These are phyloP conservation scores for Acanthamoeba lenticulata DNA, from an alignment of 208 protist species.

Conservation along the genomic window DNA sequence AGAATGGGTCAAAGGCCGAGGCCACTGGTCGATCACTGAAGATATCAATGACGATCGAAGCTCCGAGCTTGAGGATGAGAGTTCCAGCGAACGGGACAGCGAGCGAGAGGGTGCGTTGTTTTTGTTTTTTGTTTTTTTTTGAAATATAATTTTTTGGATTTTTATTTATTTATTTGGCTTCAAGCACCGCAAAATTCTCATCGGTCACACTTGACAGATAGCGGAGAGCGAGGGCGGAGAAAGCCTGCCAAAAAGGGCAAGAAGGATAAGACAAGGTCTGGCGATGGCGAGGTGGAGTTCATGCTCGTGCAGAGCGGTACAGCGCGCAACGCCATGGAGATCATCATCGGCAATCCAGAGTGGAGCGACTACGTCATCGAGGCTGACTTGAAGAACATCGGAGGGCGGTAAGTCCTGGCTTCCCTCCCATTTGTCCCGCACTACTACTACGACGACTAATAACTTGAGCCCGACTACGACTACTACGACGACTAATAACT, in stretches of 20 bases:
- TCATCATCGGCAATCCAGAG: background rate
- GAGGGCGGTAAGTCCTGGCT: background rate
- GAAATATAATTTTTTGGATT: no score
- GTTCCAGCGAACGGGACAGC: constrained; percentile 8
- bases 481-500: no score
- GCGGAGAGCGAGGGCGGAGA: background rate
- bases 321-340: constrained; percentile 4
- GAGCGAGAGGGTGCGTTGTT: background rate
- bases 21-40: background rate
- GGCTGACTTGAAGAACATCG: background rate
- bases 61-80: background rate
- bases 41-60: background rate
- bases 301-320: constrained; percentile 20
- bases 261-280: background rate
- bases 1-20: background rate
- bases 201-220: background rate
- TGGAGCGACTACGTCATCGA: constrained; percentile 29
- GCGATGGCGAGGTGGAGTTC: background rate
- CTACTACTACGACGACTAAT: background rate
- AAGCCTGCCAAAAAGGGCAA: background rate
- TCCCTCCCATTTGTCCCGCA: background rate
- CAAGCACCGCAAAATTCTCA: no score
- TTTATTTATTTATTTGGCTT: no score
- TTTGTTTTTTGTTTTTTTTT: background rate
- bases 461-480: background rate